These are phyloP conservation scores for Sporothrix phasma DNA, from an alignment of 2,329 filamentous ascomycete genomes.

Conservation along the genomic window DNA sequence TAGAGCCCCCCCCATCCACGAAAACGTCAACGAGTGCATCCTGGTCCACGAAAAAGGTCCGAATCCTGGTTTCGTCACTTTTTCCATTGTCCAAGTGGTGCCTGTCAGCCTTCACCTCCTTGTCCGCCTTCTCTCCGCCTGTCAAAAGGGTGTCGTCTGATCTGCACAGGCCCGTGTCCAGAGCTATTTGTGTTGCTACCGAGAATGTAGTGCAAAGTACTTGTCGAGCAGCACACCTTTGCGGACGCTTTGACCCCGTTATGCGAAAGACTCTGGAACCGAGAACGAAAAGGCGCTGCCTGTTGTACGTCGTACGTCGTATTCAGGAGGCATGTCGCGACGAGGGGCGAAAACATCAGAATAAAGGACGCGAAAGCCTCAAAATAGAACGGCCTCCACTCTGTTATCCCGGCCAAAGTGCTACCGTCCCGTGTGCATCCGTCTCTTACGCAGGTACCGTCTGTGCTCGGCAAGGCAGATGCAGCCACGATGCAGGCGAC, in stretches of 20 bases:
- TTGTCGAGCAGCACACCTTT: too few relatives aligned
- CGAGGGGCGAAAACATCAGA: background rate
- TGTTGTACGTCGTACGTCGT: background rate
- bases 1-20: too few relatives aligned
- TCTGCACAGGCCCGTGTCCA: constrained; percentile 3
- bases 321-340: background rate
- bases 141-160: background rate
- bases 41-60: too few relatives aligned
- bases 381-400: background rate
- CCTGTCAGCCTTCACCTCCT: too few relatives aligned
- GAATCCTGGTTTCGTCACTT: background rate
- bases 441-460: background rate
- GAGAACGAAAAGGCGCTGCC: too few relatives aligned
- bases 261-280: too few relatives aligned
- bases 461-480: background rate
- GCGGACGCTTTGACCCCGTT: background rate
- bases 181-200: too few relatives aligned
- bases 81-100: background rate
- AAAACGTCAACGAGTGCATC: too few relatives aligned
- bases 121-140: background rate
- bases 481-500: background rate
- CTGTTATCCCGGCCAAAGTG: too few relatives aligned
- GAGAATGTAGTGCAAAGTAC: too few relatives aligned
- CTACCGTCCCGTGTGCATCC: background rate
- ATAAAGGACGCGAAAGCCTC: background rate